These are phyloP conservation scores for Aspergillus cejpii DNA, from an alignment of 2,329 filamentous ascomycete species.

Conservation along the genomic window DNA sequence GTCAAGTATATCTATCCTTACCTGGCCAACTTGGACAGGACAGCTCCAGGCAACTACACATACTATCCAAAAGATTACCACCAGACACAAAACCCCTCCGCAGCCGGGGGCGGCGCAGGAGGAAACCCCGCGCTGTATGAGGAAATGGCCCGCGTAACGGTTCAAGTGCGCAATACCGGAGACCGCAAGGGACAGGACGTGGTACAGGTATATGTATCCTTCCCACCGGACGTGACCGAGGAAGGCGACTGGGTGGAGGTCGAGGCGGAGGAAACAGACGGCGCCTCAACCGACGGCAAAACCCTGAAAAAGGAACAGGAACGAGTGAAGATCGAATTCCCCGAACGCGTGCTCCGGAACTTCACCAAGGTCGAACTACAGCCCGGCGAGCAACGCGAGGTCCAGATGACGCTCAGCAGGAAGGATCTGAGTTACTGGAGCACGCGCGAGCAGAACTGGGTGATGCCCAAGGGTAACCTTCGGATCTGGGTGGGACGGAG, in stretches of 20 bases:
- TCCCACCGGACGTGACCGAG: constrained; percentile 43
- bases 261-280: constrained; percentile 2
- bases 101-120: constrained; percentile 59
- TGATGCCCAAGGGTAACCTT: constrained; percentile 45
- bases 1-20: constrained; percentile 70
- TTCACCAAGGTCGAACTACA: constrained; percentile 63
- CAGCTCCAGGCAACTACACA: constrained; percentile 37
- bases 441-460: constrained; percentile 61
- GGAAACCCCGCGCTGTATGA: constrained; percentile 47
- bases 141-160: constrained; percentile 42
- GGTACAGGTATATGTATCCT: constrained; percentile 60
- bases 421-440: constrained; percentile 71
- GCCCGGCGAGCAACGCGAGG: constrained; percentile 47
- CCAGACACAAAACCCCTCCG: constrained; percentile 47
- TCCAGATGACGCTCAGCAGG: constrained; percentile 56
- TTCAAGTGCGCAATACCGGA: constrained; percentile 47
- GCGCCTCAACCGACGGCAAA: background rate
- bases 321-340: constrained; percentile 55
- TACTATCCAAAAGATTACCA: constrained; percentile 54
- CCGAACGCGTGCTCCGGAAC: constrained; percentile 55
- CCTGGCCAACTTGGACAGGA: constrained; percentile 48
- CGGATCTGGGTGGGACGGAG: constrained; percentile 34
- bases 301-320: constrained; percentile 10
- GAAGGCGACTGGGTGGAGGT: constrained; percentile 12
- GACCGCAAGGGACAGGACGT: constrained; percentile 45